Evolutionary conservation across 805 yeast genomes (phyloP).

Genomic region (Pichia heedii): DNA sequence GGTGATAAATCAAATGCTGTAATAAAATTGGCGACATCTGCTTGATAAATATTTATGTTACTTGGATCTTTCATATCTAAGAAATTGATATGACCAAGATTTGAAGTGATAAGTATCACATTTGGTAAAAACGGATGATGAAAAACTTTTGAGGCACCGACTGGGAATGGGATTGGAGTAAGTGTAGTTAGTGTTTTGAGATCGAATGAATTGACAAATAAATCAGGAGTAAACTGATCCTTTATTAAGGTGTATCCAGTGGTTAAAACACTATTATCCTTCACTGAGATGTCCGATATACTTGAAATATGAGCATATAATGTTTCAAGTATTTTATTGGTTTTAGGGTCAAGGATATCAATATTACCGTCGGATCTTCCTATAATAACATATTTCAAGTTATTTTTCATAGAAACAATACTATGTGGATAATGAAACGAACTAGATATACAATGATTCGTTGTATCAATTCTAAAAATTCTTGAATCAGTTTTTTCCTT

Average conservation of each 20-base stretch:
- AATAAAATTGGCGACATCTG: slow-evolving; percentile 41
- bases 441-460: slow-evolving; percentile 29
- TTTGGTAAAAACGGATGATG: slow-evolving; percentile 84
- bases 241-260: slow-evolving; percentile 72
- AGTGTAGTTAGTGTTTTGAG: slow-evolving; percentile 59
- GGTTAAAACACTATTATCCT: slow-evolving; percentile 60
- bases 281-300: slow-evolving; percentile 54
- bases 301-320: slow-evolving; percentile 55
- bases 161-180: slow-evolving; percentile 79
- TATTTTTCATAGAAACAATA: slow-evolving; percentile 40
- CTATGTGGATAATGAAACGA: slow-evolving; percentile 35
- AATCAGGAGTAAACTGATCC: slow-evolving; percentile 55
- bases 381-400: slow-evolving; percentile 44
- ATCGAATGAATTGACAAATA: slow-evolving; percentile 77
- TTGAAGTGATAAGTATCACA: slow-evolving; percentile 64
- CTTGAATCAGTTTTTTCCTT: slow-evolving; percentile 20
- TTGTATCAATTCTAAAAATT: slow-evolving; percentile 35
- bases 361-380: slow-evolving; percentile 54
- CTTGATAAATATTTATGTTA: slow-evolving; percentile 55
- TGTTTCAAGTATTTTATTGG: slow-evolving; percentile 38
- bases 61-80: slow-evolving; percentile 79
- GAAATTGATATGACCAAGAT: slow-evolving; percentile 75
- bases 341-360: slow-evolving; percentile 53
- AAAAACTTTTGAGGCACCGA: slow-evolving; percentile 78
- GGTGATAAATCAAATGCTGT: slow-evolving; percentile 47